phyloP scores from a whole-genome alignment of 257 asterid species.

The Forsythia suspensa region DNA sequence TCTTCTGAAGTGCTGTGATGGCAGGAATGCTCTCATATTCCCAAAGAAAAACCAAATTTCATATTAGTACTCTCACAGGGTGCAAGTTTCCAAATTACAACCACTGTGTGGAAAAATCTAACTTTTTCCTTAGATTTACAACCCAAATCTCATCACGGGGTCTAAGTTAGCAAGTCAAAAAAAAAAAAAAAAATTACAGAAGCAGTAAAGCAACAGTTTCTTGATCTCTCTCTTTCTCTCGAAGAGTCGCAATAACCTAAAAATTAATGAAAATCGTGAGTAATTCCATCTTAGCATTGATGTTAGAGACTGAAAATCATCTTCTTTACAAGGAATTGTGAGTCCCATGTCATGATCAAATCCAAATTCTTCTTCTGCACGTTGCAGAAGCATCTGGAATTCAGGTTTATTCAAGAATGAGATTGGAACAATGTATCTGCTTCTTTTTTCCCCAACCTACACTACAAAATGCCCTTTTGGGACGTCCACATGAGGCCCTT shows the following conservation, averaged over 20 bases:
- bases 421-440: conserved; percentile 49
- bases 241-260: neutral
- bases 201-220: neutral
- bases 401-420: conserved; percentile 40
- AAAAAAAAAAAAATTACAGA: neutral
- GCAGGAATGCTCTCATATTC: no score
- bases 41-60: neutral
- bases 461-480: conserved; percentile 65
- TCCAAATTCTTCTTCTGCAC: conserved; percentile 62
- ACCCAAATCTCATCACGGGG: conserved; percentile 19
- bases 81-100: conserved; percentile 32
- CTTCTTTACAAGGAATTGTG: conserved; percentile 55
- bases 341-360: conserved; percentile 64
- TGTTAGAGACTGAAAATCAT: conserved; percentile 40
- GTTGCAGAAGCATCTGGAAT: conserved; percentile 40
- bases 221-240: conserved; percentile 16
- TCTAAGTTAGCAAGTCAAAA: conserved; percentile 24
- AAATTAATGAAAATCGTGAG: neutral
- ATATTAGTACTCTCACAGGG: conserved; percentile 48
- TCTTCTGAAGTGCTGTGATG: neutral
- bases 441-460: conserved; percentile 53
- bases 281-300: conserved; percentile 35
- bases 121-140: conserved; percentile 39
- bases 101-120: conserved; percentile 55
- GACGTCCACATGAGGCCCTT: conserved; percentile 52